These are phyloP conservation scores for Ophiocordyceps camponoti-leonardi DNA, from an alignment of 2,329 filamentous ascomycete genomes.

Conservation along the genomic window DNA sequence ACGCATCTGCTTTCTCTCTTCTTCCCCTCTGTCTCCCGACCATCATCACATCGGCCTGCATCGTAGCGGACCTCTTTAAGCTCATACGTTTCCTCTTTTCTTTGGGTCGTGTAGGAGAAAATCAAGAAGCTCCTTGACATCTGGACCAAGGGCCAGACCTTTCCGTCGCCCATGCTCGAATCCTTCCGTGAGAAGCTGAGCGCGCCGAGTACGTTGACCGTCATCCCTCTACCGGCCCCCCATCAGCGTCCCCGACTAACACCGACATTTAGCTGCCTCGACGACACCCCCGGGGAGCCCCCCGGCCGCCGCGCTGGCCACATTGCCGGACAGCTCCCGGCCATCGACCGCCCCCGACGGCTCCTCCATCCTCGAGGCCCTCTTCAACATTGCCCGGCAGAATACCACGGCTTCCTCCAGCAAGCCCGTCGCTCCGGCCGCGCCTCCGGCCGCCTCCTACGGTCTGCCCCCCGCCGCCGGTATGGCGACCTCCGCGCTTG, in stretches of 20 bases:
- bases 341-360: conserved; percentile 22
- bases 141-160: conserved; percentile 91
- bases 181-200: conserved; percentile 70
- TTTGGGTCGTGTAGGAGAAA: conserved; percentile 58
- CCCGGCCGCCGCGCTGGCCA: conserved; percentile 26
- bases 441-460: conserved; percentile 28
- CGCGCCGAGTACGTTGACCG: conserved; percentile 42
- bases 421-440: conserved; percentile 16
- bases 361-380: conserved; percentile 55
- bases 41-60: not conserved
- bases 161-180: conserved; percentile 62
- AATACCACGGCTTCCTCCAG: conserved; percentile 31
- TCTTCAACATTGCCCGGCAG: conserved; percentile 67
- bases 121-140: conserved; percentile 89
- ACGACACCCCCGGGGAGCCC: conserved; percentile 56
- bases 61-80: conserved; percentile 2
- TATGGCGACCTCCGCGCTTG: conserved; percentile 12
- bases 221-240: too few relatives aligned
- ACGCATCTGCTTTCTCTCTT: too few relatives aligned
- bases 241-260: too few relatives aligned
- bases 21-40: conserved; percentile 12
- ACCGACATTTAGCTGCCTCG: conserved; percentile 34
- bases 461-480: conserved; percentile 15
- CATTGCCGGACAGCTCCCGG: conserved; percentile 14
- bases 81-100: not conserved